Evolutionary conservation across 1,139 yeast species (phyloP), one percentile per base, ranked within the genome.

Genomic region (Torulaspora pretoriensis): DNA sequence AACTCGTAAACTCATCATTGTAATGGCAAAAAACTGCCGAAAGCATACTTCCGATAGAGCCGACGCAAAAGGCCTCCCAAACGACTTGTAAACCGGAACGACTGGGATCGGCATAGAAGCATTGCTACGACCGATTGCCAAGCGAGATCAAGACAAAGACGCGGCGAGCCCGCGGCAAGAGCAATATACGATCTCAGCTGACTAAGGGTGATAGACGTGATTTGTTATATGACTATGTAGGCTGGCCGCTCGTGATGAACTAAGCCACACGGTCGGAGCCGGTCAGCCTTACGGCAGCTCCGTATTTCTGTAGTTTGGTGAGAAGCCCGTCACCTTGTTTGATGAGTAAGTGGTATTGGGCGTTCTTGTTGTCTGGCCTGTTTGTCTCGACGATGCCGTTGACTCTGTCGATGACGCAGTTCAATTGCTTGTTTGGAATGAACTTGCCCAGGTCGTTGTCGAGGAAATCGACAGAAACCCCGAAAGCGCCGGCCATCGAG

Each of bases 371-470:
- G 66, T 92, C 98, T 2, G 97, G 96, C 57, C 97, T 78, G 68
- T 89, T 92, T 24, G 98, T 94, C 65, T 88, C 95, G 53, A 94
- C 87, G 50, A 92, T 88, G 7, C 97, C 97, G 65, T 89, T 87
- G 44, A 92, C 98, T 60, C 89, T 79, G 65, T 94, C 98, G 64
- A 94, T 89, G 44, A 94, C 90, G 70, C 98, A 94, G 69, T 89
- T 90, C 64, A 94, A 76, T 67, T 88, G 88, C 63, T 90, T 89
- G 67, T 83, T 90, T 32, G 97, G 96, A 57, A 94, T 89, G 63
- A 90, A 89, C 62, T 82, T 85, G 61, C 96, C 80, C 57, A 94
- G 73, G 65, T 94, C 98, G 46, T 73, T 73, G 59, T 81, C 86
- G 61, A 94, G 72, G 61, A 90, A 94, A 43, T 84, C 94, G 47